Conservation (phyloP, 345 rosid genomes). For the Clarkia xantiana region DNA sequence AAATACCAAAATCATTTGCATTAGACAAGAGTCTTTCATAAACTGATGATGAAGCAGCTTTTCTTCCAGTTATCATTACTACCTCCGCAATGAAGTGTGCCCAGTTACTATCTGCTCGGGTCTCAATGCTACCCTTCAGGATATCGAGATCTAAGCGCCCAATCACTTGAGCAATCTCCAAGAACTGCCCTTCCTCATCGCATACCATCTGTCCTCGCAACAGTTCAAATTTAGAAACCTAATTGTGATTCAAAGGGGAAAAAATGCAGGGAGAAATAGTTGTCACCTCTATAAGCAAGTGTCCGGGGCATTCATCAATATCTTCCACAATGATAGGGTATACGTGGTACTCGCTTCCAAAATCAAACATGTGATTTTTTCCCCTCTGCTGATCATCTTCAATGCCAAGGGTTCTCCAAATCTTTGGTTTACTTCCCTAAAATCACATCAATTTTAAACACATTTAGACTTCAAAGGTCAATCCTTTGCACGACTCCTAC, state of each 20-base stretch:
- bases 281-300: slow-evolving; percentile 43
- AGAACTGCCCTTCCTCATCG: slow-evolving; percentile 8
- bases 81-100: slow-evolving; percentile 8
- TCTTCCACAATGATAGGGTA: slow-evolving; percentile 60
- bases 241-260: too few species aligned
- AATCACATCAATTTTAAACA: background rate
- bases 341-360: slow-evolving; percentile 21
- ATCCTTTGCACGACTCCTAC: too few species aligned
- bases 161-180: slow-evolving; percentile 7
- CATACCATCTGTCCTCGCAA: slow-evolving; percentile 3
- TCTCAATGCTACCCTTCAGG: slow-evolving; percentile 7
- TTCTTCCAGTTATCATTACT: background rate
- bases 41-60: background rate
- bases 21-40: background rate
- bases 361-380: slow-evolving; percentile 34
- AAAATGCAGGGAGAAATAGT: background rate
- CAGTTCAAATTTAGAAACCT: background rate
- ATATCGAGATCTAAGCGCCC: slow-evolving; percentile 4
- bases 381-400: slow-evolving; percentile 12
- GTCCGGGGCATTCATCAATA: slow-evolving; percentile 31
- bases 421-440: slow-evolving; percentile 18
- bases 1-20: background rate
- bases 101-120: slow-evolving; percentile 5
- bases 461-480: too few species aligned
- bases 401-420: slow-evolving; percentile 16